These are phyloP conservation scores for Quaeritorhiza haematococci DNA, from an alignment of 371 early-diverging fungal genomes.

Conservation along the genomic window DNA sequence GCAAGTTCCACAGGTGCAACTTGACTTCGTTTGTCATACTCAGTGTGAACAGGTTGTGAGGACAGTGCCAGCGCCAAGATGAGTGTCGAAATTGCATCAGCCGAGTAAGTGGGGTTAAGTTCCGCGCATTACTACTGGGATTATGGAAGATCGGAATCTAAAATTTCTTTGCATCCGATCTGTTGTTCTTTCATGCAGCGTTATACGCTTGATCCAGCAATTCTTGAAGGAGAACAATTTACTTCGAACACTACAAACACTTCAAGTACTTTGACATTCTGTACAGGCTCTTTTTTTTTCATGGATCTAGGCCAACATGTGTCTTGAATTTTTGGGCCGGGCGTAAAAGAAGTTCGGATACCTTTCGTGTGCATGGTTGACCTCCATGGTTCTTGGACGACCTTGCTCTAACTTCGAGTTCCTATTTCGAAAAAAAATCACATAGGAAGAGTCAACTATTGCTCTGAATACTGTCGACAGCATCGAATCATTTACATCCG, in stretches of 20 bases:
- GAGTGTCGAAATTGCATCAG: too few species aligned
- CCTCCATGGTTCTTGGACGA: too few species aligned
- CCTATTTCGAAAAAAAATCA: background rate
- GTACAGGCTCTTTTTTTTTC: background rate
- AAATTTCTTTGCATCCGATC: too few species aligned
- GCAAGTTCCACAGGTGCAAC: too few species aligned
- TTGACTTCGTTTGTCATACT: too few species aligned
- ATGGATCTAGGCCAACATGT: background rate
- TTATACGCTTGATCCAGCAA: conserved; percentile 83
- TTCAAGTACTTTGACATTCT: conserved; percentile 47
- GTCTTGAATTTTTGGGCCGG: background rate
- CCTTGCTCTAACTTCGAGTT: background rate
- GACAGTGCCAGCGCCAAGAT: too few species aligned
- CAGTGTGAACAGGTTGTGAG: too few species aligned
- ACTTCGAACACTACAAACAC: conserved; percentile 55
- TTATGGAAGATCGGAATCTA: too few species aligned
- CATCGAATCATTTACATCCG: conserved; percentile 58
- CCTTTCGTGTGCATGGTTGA: too few species aligned
- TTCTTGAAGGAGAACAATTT: conserved; percentile 87
- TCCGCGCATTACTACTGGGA: too few species aligned
- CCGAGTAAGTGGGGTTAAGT: too few species aligned
- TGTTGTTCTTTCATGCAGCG: conserved; percentile 46
- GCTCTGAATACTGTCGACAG: conserved; percentile 79
- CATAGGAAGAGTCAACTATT: conserved; percentile 70
- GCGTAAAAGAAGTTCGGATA: too few species aligned